Evolutionary conservation across 805 yeast genomes (phyloP).

Genomic region (Kodamaea neixiangensis): DNA sequence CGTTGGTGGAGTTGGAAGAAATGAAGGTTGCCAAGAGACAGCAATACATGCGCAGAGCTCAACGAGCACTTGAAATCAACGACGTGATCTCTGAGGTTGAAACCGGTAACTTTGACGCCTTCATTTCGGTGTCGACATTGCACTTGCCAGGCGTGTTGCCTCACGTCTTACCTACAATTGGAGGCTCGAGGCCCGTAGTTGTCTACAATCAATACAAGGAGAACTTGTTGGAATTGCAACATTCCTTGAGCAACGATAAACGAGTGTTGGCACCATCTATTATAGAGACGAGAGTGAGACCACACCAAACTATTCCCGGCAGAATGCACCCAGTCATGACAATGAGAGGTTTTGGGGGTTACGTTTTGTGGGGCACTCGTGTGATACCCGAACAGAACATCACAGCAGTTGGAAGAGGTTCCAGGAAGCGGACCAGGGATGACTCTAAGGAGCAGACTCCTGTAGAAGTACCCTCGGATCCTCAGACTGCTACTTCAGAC

Average conservation of each 20-base stretch:
- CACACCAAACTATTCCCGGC: conserved; percentile 91
- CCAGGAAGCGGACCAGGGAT: conserved; percentile 35
- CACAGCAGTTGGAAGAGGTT: conserved; percentile 70
- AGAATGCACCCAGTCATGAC: conserved; percentile 96
- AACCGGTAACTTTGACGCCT: conserved; percentile 66
- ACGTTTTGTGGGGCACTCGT: conserved; percentile 71
- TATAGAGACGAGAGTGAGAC: conserved; percentile 77
- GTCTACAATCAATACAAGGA: conserved; percentile 84
- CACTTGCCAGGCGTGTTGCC: conserved; percentile 67
- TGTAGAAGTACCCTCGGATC: conserved; percentile 16
- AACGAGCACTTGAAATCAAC: conserved; percentile 54
- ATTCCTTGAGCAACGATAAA: conserved; percentile 63
- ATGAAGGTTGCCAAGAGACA: conserved; percentile 61
- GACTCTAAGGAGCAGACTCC: conserved; percentile 5
- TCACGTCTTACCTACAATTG: conserved; percentile 59
- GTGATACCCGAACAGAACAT: conserved; percentile 70
- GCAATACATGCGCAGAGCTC: conserved; percentile 66
- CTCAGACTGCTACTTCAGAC: neutral
- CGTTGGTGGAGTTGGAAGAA: conserved; percentile 54
- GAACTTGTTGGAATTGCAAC: conserved; percentile 69
- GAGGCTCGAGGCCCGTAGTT: conserved; percentile 87
- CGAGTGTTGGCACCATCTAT: conserved; percentile 81
- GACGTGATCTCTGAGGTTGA: conserved; percentile 52
- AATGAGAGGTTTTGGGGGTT: conserved; percentile 90
- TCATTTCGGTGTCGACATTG: conserved; percentile 72